These are phyloP conservation scores for Starmerella bombicola DNA, from an alignment of 805 yeast species.

Conservation along the genomic window DNA sequence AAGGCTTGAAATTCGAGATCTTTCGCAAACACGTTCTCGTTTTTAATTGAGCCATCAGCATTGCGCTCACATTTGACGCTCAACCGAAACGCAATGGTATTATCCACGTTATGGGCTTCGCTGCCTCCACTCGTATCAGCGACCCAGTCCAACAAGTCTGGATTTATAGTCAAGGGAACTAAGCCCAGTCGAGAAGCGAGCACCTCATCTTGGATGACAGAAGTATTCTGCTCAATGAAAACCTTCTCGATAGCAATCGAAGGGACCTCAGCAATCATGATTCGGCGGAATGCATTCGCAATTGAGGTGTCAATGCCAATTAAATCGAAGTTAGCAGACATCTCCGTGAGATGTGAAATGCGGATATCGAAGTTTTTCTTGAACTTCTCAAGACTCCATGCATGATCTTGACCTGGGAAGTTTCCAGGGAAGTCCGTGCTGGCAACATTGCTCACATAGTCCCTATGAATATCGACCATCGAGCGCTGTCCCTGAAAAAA, in stretches of 20 bases:
- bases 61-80: slow-evolving; percentile 75
- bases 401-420: slow-evolving; percentile 45
- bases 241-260: slow-evolving; percentile 90
- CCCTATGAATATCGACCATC: slow-evolving; percentile 22
- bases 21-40: slow-evolving; percentile 76
- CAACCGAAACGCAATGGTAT: slow-evolving; percentile 73
- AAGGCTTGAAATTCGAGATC: slow-evolving; percentile 86
- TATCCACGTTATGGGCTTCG: slow-evolving; percentile 57
- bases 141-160: slow-evolving; percentile 78
- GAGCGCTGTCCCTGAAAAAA: too few relatives aligned
- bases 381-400: slow-evolving; percentile 79
- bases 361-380: slow-evolving; percentile 54
- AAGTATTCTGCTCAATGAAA: slow-evolving; percentile 82
- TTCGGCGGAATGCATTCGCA: slow-evolving; percentile 92
- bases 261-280: slow-evolving; percentile 95
- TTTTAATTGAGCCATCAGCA: slow-evolving; percentile 75
- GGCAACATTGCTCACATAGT: slow-evolving; percentile 34
- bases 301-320: slow-evolving; percentile 79
- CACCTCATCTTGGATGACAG: slow-evolving; percentile 95
- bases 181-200: slow-evolving; percentile 91
- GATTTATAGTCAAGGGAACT: slow-evolving; percentile 80
- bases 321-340: slow-evolving; percentile 70
- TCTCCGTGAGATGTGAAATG: slow-evolving; percentile 47
- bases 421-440: slow-evolving; percentile 91
- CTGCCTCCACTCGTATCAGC: slow-evolving; percentile 13